Evolutionary conservation across 495 filamentous ascomycete genomes (phyloP).

Genomic region (Aspergillus heteromorphus): DNA sequence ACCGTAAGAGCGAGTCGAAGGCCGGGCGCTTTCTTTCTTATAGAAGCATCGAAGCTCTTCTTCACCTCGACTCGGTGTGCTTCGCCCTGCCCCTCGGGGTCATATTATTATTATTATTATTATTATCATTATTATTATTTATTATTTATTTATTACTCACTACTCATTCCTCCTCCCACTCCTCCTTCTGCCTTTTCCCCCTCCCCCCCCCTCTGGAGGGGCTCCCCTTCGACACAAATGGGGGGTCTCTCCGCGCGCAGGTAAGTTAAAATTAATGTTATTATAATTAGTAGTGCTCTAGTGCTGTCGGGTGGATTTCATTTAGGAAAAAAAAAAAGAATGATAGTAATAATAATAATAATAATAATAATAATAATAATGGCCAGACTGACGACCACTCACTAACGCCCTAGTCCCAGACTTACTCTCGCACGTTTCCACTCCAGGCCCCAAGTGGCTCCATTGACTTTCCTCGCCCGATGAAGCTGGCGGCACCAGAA

Average conservation of each 20-base stretch:
- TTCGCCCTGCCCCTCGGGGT: not conserved
- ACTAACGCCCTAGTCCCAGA: constrained; percentile 1
- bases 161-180: not conserved
- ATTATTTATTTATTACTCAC: not conserved
- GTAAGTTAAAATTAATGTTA: constrained; percentile 5
- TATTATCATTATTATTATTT: not conserved
- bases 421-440: constrained; percentile 15
- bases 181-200: not conserved
- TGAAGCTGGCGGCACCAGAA: constrained; percentile 34
- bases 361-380: not conserved
- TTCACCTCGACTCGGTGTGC: constrained; percentile 18
- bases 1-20: too few relatives aligned
- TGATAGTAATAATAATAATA: not conserved
- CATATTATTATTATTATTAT: constrained; percentile 11
- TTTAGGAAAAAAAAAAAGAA: not conserved
- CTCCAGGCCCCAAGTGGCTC: constrained; percentile 12
- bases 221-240: not conserved
- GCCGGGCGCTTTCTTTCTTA: not conserved
- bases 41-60: too few relatives aligned
- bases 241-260: too few relatives aligned
- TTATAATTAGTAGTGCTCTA: constrained; percentile 1
- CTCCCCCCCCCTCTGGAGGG: not conserved
- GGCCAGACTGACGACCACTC: not conserved
- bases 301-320: not conserved
- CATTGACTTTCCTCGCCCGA: constrained; percentile 23